Evolutionary conservation across 2,329 filamentous ascomycete species (phyloP), one percentile per base, ranked within the genome.

Genomic region (Colletotrichum nymphaeae): DNA sequence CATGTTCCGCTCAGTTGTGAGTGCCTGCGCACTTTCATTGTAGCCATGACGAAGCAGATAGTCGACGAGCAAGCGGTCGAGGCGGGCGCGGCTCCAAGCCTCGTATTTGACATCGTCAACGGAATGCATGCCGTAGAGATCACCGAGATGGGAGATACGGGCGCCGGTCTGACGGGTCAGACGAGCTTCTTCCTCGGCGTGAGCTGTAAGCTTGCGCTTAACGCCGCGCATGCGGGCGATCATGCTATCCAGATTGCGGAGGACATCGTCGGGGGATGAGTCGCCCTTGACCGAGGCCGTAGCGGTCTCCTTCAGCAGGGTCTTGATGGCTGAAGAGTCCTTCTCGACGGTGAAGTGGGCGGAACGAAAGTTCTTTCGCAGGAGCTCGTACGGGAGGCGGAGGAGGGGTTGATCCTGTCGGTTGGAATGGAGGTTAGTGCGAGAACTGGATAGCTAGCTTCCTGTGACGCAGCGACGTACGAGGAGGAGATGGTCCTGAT

Each of bases 21-120:
- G 85, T 73, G 92, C 89, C 62, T 87, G 88, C 2, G 97, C 97
- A 77, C 92, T 97, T 26, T 93, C 90, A 22, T 90, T 90, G 80
- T 96, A 98, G 4, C 96, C 96, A 74, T 93, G 92, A 9, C 97
- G 90, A 62, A 98, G 85, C 76, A 99, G 88, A 82, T 98, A 97
- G 80, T 99, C 97, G n/a, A 97, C 94, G 60, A 99, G 84, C 71
- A 98, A 85, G 22, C 97, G 88, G 82, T 98, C 93, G 57, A 99
- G 87, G 26, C 97, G 88, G 52, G 90, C 90, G 67, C 94, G 90
- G 74, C 93, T 94, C 97, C 97, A 99, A 70, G 90, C 87, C 80
- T 98, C 96, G 84, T 98, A 99, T 80, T 95, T 95, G 77, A 97
- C 95, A 81, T 99, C 97, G 65, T 95, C 93, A 74, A 98, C 87